Evolutionary conservation across 2,329 filamentous ascomycete genomes (phyloP).

Genomic region (Xylariomycetidae sp.): DNA sequence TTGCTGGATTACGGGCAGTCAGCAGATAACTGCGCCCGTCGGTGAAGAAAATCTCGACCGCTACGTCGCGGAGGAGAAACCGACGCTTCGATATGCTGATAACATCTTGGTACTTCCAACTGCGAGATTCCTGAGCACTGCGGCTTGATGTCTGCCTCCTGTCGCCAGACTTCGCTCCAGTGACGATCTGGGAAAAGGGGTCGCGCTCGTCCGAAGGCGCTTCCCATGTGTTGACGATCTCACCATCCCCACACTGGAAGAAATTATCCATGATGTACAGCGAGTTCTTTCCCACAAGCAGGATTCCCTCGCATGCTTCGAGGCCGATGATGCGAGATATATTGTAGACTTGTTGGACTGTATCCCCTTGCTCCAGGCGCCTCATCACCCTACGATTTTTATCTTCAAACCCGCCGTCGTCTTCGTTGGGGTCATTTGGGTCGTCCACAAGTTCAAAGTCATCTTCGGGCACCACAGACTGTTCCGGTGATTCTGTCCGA

Average conservation of each 20-base stretch:
- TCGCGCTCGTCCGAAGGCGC: slow-evolving; percentile 89
- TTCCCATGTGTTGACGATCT: slow-evolving; percentile 95
- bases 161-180: slow-evolving; percentile 59
- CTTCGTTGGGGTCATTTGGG: slow-evolving; percentile 75
- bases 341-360: slow-evolving; percentile 92
- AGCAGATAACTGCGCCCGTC: slow-evolving; percentile 93
- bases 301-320: slow-evolving; percentile 86
- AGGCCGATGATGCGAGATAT: slow-evolving; percentile 90
- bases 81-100: slow-evolving; percentile 94
- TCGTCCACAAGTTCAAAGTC: slow-evolving; percentile 97
- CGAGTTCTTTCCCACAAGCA: slow-evolving; percentile 87
- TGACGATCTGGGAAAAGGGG: slow-evolving; percentile 91
- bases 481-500: slow-evolving; percentile 19
- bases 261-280: slow-evolving; percentile 96
- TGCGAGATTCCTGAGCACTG: slow-evolving; percentile 74
- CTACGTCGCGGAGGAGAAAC: slow-evolving; percentile 92
- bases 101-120: slow-evolving; percentile 92
- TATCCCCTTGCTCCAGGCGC: slow-evolving; percentile 81
- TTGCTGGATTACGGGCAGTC: slow-evolving; percentile 69
- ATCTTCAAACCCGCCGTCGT: slow-evolving; percentile 78
- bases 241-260: slow-evolving; percentile 89
- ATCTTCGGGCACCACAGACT: slow-evolving; percentile 60
- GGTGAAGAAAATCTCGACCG: slow-evolving; percentile 95
- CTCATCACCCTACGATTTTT: slow-evolving; percentile 98
- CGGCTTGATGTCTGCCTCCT: slow-evolving; percentile 55